Base-by-base conservation (phyloP, 441 rosid species). In the Kokia cookei region DNA sequence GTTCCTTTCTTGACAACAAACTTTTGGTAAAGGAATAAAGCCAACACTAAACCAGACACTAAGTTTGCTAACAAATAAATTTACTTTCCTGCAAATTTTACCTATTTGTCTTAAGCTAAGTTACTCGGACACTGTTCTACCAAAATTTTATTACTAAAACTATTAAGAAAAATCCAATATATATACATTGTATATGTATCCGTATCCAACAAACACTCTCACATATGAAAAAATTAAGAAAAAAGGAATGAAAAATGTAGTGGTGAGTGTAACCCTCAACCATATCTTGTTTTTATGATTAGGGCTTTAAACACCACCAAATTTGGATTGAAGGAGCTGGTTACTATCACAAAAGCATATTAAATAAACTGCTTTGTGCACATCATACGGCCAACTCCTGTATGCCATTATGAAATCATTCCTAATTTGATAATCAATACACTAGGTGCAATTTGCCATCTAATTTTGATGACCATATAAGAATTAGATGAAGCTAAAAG, bases 221-320 rank as follows among this genome's bases (percentile, higher is more conserved):
- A 1, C 3, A 12, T 22, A 43, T 13, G 11, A 65, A 2, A 42
- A 65, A 15, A 65, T 43, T 22, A 45, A 65, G 24, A 6, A 22
- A 11, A 22, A 11, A 22, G 11, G 17, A 17, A 65, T 22, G 3
- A 35, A 37, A 62, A 8, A 78, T 71, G 35, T 85, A 75, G 84
- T 64, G 82, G 84, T 55, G 86, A 76, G 86, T 80, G 82, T 85
- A 87, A 83, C 90, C 82, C 76, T n/a, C 64, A 75, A 71, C 67
- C 4, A 45, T 8, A 2, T 80, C n/a, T n/a, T n/a, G n/a, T 61
- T 61, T 3, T 1, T 80, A 80, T 73, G 74, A 45, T 70, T 24
- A 50, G 79, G 80, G 84, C 91, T 85, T 83, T 84, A 85, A 83
- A 85, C 88, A 84, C 87, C 86, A 77, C 82, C 80, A 32, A 32